A percentile compares a stretch with the other conserved stretches of the same genome.
These are phyloP conservation scores for Thoreauomyces humboldtii DNA, from an alignment of 192 early-diverging fungal genomes.

Conservation along the genomic window DNA sequence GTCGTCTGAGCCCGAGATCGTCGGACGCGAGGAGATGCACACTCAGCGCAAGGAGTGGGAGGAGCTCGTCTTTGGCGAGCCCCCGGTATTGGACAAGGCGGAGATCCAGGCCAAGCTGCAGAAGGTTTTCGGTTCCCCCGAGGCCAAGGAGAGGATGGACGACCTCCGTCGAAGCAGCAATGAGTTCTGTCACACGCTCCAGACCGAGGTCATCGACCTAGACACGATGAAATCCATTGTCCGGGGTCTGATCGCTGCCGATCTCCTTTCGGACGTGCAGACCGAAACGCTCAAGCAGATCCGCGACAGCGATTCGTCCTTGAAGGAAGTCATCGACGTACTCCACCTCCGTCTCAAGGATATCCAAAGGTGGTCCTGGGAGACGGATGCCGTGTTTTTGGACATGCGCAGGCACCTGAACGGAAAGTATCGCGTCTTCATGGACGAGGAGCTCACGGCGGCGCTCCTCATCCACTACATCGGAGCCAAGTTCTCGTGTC, in stretches of 20 bases:
- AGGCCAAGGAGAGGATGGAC: background rate
- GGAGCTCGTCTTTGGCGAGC: background rate
- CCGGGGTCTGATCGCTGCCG: background rate
- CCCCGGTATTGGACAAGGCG: background rate
- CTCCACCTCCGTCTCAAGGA: background rate
- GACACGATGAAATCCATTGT: background rate
- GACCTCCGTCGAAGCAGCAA: background rate
- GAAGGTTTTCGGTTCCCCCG: background rate
- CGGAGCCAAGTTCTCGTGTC: background rate
- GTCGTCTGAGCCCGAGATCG: background rate
- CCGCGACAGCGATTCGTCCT: background rate
- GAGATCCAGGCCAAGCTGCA: background rate
- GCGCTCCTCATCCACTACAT: background rate
- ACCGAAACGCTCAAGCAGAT: background rate
- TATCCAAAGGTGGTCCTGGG: background rate
- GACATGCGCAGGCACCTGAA: background rate
- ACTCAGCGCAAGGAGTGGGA: conserved; percentile 2
- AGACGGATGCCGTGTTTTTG: background rate
- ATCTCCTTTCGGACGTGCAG: background rate
- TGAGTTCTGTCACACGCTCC: background rate
- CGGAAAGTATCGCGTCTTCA: background rate
- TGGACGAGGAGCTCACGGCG: background rate
- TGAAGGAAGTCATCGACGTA: background rate
- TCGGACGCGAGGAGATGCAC: conserved; percentile 1
- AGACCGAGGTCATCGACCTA: background rate